Conservation (phyloP, 2,329 filamentous ascomycete species). For the Aquanectria penicillioides region DNA sequence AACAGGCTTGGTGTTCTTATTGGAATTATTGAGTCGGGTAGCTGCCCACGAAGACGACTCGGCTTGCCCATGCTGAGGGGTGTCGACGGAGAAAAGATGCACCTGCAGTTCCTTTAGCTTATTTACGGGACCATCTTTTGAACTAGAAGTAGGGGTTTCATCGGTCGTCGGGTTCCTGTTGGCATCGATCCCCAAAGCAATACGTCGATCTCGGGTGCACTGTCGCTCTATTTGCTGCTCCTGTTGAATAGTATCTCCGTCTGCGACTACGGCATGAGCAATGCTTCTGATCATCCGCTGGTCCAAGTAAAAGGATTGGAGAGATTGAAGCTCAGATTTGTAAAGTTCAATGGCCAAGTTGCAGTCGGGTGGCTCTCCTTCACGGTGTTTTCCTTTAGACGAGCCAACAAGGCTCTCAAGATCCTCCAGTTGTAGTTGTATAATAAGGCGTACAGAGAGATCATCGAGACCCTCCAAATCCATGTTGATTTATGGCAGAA, state of each 20-base stretch:
- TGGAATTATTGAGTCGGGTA: not conserved
- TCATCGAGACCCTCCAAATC: not conserved
- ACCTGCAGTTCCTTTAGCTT: not conserved
- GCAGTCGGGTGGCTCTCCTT: not conserved
- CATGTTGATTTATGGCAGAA: too few relatives aligned
- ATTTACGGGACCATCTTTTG: not conserved
- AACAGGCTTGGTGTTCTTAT: too few relatives aligned
- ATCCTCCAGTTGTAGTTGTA: conserved; percentile 26
- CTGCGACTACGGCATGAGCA: conserved; percentile 10
- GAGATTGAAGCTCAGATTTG: not conserved
- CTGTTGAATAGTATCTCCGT: not conserved
- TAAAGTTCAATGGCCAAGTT: conserved; percentile 16
- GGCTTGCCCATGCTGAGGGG: too few relatives aligned
- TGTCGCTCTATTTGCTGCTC: not conserved
- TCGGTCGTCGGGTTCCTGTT: not conserved
- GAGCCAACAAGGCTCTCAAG: not conserved
- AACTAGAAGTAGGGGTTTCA: not conserved
- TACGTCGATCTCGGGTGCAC: not conserved
- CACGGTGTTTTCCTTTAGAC: conserved; percentile 24
- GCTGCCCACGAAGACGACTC: conserved; percentile 7
- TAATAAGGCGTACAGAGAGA: not conserved
- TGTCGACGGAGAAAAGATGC: too few relatives aligned
- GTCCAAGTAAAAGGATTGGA: not conserved
- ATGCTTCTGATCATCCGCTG: conserved; percentile 12
- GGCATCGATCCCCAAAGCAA: conserved; percentile 1